A percentile compares a stretch with the other conserved stretches of the same genome.
These are phyloP conservation scores for Elymus sibiricus DNA, from an alignment of 176 grass and related monocot genomes.

Conservation along the genomic window DNA sequence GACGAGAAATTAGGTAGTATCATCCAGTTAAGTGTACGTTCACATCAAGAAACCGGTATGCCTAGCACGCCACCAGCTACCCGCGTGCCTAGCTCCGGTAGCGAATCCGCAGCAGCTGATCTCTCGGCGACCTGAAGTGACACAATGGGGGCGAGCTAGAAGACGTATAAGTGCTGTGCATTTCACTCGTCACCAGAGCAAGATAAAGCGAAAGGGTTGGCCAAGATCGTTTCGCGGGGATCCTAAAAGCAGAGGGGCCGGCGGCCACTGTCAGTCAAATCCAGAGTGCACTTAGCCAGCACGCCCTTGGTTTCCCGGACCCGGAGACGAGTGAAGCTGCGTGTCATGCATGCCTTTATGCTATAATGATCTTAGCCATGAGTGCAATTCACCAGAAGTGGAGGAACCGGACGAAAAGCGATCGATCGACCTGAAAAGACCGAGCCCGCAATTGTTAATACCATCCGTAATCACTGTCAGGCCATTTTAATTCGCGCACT, in stretches of 20 bases:
- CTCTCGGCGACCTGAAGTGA: not conserved
- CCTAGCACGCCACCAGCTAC: not conserved
- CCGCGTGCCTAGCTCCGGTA: not conserved
- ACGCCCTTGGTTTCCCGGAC: not conserved
- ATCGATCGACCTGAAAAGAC: constrained; percentile 26
- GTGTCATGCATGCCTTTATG: constrained; percentile 5
- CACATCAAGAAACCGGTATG: constrained; percentile 54
- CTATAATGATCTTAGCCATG: not conserved
- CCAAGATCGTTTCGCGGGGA: not conserved
- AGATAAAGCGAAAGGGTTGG: constrained; percentile 7
- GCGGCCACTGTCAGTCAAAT: constrained; percentile 6
- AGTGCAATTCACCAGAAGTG: constrained; percentile 6
- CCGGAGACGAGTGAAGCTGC: not conserved
- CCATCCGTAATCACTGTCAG: constrained; percentile 24
- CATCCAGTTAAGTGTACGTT: constrained; percentile 29
- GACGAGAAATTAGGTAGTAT: constrained; percentile 39
- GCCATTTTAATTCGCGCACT: constrained; percentile 19
- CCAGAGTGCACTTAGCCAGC: constrained; percentile 32
- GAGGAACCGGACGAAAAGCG: constrained; percentile 4
- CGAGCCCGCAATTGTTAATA: not conserved
- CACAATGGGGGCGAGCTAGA: constrained; percentile 1
- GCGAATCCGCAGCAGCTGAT: not conserved
- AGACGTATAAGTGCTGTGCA: not conserved
- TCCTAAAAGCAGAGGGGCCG: not conserved
- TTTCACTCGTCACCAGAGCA: constrained; percentile 10